These are phyloP conservation scores for Rhizopogon vesiculosus DNA, from an alignment of 768 basidiomycete species.

Conservation along the genomic window DNA sequence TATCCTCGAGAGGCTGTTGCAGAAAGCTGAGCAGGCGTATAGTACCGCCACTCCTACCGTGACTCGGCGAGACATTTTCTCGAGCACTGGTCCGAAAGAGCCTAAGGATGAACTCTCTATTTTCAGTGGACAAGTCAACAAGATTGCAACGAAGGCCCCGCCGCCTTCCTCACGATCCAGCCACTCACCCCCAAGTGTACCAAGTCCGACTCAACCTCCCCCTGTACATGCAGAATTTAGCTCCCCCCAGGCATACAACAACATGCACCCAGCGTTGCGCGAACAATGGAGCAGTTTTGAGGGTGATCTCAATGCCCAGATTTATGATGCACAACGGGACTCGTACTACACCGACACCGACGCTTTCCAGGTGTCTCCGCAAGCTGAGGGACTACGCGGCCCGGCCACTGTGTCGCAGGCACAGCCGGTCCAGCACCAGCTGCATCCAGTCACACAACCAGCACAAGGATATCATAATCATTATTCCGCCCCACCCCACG, in stretches of 20 bases:
- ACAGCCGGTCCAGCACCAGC: constrained; percentile 16
- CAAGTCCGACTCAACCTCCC: not conserved
- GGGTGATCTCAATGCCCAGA: constrained; percentile 46
- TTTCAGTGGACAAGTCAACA: constrained; percentile 73
- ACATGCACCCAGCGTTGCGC: constrained; percentile 52
- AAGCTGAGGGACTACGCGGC: constrained; percentile 2
- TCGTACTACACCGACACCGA: constrained; percentile 20
- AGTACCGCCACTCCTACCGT: constrained; percentile 41
- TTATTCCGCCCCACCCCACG: not conserved
- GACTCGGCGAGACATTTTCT: constrained; percentile 53
- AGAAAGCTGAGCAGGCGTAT: constrained; percentile 54
- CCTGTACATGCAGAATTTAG: not conserved
- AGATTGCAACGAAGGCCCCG: constrained; percentile 43
- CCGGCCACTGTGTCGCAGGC: not conserved
- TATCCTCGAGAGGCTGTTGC: constrained; percentile 54
- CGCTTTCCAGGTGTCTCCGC: constrained; percentile 1
- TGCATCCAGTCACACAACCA: constrained; percentile 20
- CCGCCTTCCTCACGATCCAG: constrained; percentile 6
- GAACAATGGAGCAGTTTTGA: constrained; percentile 55
- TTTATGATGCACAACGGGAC: constrained; percentile 32
- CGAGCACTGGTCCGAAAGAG: constrained; percentile 38
- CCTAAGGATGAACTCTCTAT: constrained; percentile 69
- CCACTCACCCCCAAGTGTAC: constrained; percentile 11
- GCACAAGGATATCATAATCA: constrained; percentile 3
- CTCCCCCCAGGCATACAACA: constrained; percentile 30